A percentile compares a stretch with the other conserved stretches of the same genome.
Conservation (phyloP, 768 basidiomycete genomes). For the Leccinellum albellum region DNA sequence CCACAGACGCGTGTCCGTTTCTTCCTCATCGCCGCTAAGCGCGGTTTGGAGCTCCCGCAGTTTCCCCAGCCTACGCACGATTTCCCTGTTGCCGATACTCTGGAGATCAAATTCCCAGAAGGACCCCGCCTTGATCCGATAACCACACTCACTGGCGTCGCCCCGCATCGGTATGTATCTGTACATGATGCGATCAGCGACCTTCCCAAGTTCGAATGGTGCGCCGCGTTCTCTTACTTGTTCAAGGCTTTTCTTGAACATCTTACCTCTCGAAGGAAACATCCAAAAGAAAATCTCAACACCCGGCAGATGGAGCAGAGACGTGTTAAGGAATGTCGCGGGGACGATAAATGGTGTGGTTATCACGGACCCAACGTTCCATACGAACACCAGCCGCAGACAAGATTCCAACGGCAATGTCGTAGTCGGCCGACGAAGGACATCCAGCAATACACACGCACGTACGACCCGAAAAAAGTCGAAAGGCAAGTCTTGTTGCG, state of each 20-base stretch:
- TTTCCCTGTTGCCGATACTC: conserved; percentile 35
- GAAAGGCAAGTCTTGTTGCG: conserved; percentile 44
- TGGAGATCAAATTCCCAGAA: conserved; percentile 52
- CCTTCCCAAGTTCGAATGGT: conserved; percentile 75
- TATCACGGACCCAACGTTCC: conserved; percentile 19
- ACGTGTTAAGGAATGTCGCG: conserved; percentile 36
- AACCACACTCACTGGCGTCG: conserved; percentile 44
- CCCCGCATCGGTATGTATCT: conserved; percentile 54
- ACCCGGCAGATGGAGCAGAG: conserved; percentile 15
- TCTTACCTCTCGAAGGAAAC: conserved; percentile 15
- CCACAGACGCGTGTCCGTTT: conserved; percentile 45
- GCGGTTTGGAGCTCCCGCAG: conserved; percentile 33
- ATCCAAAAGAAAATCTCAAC: conserved; percentile 13
- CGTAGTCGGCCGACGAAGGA: conserved; percentile 44
- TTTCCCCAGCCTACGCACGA: conserved; percentile 44
- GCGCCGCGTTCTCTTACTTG: conserved; percentile 4
- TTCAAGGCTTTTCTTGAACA: neutral
- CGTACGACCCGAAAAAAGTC: conserved; percentile 47
- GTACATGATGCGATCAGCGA: conserved; percentile 75
- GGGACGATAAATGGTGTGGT: conserved; percentile 34
- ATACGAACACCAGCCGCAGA: conserved; percentile 37
- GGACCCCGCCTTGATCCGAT: conserved; percentile 41
- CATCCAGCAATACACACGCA: conserved; percentile 67
- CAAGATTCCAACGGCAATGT: conserved; percentile 44
- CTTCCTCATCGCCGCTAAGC: conserved; percentile 45